Evolutionary conservation across 1,139 yeast genomes (phyloP), one percentile per base, ranked within the genome.

Genomic region (Sugiyamaella neomexicana): DNA sequence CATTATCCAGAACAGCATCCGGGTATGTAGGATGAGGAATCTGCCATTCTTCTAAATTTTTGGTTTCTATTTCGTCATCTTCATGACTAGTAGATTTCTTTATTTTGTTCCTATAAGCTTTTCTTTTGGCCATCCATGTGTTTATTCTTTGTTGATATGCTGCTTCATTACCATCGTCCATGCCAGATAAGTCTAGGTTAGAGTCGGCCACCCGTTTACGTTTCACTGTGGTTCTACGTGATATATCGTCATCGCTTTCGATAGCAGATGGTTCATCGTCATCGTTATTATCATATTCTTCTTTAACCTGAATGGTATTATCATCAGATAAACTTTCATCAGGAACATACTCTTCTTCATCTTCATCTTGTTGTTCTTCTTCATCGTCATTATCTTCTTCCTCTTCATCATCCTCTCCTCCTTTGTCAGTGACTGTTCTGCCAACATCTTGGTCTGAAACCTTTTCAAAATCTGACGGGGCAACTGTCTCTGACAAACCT

Each of bases 141-240:
- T 69, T 67, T 4, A 89, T 68, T 54, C 98, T 71, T 29, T 71
- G 68, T 59, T 82, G 83, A 66, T 85, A 90, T 25, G 75, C 68
- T 1, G 60, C 54, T 60, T 86, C 95, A 65, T 88, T 83, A 1
- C 97, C 97, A 68, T 90, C 97, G 67, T 90, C 97, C 65, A 57
- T 81, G 80, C 49, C 46, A 12, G 50, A 50, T 9, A 45, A 3
- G 6, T 29, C 53, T 17, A 16, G 5, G 9, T 43, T 43, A 16
- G 43, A 13, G 13, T 32, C 16, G 12, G 40, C n/a, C 16, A 25
- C 42, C 27, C 29, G 31, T 37, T 43, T 38, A 2, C 43, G 40
- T 17, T 48, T 48, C 27, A 5, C 20, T 5, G 38, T 5, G 31
- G 32, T 34, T 41, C 20, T 29, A 23, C 23, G 25, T 9, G 23